Base-by-base conservation (phyloP, 225 moss, liverwort and hornwort genomes). In the Rhytidiadelphus loreus region DNA sequence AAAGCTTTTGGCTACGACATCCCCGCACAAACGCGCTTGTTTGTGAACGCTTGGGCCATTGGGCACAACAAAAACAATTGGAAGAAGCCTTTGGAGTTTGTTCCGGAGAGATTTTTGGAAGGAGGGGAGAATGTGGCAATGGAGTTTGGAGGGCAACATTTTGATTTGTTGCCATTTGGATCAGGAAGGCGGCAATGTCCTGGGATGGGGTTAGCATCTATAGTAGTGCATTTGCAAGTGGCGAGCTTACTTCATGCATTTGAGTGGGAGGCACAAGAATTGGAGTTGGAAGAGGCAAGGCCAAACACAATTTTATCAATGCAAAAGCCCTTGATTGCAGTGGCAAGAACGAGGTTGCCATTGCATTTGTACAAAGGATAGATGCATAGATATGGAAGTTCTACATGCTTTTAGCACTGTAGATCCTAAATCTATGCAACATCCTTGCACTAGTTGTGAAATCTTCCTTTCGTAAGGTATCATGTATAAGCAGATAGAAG, bases 11-110 rank as follows among this genome's bases (percentile, higher is more conserved):
- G 72, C 59, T 87, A 60, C 1, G 7, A 72, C 60, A 87, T 87
- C 25, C 87, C n/a, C 0, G 50, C 29, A 1, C 1, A 81, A 0
- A 81, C 81, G 0, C 28, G 61, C 7, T 10, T 87, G 15, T 1
- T 87, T 1, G 69, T 61, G 10, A 87, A 87, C 2, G 22, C 7
- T 1, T 81, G 81, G 81, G 81, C 81, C 7, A 81, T 81, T 2
- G 87, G 70, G 8, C 81, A 30, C 6, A 65, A 48, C 17, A 23
- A 23, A 2, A 26, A 8, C 6, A 33, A 3, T 61, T 76, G 80
- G 87, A 4, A 81, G 60, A 87, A 30, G 2, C 50, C 87, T 13
- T 12, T 23, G 16, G 72, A 87, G 6, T 81, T 87, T n/a, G 1
- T 59, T 9, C 87, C 55, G 0, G 55, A 88, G 81, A 39, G 74